Evolutionary conservation across 768 basidiomycete genomes (phyloP).

Genomic region (Lactifluus subvellereus): DNA sequence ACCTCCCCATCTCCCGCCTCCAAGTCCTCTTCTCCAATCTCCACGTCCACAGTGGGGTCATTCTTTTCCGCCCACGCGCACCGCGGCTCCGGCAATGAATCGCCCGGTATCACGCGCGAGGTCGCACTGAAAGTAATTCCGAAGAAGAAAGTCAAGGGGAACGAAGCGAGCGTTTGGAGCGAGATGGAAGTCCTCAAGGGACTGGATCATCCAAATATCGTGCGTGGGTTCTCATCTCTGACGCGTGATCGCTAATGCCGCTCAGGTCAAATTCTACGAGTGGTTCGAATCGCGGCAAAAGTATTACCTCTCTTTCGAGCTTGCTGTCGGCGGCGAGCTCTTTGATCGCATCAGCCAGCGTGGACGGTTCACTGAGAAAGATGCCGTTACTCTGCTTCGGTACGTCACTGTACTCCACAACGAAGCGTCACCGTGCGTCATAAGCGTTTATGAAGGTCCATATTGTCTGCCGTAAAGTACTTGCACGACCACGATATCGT

Average conservation of each 20-base stretch:
- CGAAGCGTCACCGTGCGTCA: background rate
- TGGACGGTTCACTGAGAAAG: conserved; percentile 91
- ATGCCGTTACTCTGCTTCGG: conserved; percentile 75
- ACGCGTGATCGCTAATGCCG: background rate
- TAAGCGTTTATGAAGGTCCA: conserved; percentile 44
- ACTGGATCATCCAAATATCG: conserved; percentile 87
- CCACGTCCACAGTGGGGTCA: conserved; percentile 6
- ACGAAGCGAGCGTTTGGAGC: conserved; percentile 80
- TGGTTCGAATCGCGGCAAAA: conserved; percentile 94
- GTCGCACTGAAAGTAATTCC: conserved; percentile 88
- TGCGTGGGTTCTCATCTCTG: conserved; percentile 35
- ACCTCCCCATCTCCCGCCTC: background rate
- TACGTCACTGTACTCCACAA: conserved; percentile 33
- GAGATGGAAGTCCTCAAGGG: conserved; percentile 94
- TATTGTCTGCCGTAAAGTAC: conserved; percentile 81
- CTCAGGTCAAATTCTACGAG: conserved; percentile 89
- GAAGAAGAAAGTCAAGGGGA: conserved; percentile 93
- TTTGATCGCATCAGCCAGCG: conserved; percentile 81
- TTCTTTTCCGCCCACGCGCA: background rate
- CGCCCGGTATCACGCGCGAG: conserved; percentile 47
- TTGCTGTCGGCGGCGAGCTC: conserved; percentile 90
- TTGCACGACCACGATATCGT: conserved; percentile 91
- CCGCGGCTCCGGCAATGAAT: background rate
- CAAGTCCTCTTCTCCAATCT: background rate
- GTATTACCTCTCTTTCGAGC: conserved; percentile 93